Evolutionary conservation across 169 alveolate genomes (phyloP), one percentile per base, ranked within the genome.

Genomic region (Babesia sp.): DNA sequence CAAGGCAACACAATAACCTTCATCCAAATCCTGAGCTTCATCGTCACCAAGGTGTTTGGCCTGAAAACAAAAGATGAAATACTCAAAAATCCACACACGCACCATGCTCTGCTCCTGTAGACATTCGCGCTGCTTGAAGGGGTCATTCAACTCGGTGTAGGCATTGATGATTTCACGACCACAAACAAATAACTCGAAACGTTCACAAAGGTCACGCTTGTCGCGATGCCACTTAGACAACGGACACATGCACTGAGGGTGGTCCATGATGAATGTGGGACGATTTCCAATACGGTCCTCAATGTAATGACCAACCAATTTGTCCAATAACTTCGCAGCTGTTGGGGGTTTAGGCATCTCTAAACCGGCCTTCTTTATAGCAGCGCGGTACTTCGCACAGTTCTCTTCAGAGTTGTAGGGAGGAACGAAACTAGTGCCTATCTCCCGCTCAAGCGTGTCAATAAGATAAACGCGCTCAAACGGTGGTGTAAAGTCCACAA

Each of bases 161-260:
- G 98, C 96, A 83, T 95, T 95, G 66, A 92, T 86, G 34, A 95
- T 79, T 87, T 95, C 98, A 73, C 93, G 94, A 45, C 92, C 92
- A 76, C 96, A 94, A 46, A 92, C 90, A 86, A 94, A 95, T 31
- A 95, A 86, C 87, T 95, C 98, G 83, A 95, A 95, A 74, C 96
- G 91, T 80, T 95, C 98, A 29, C 96, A 87, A 42, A 95, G 84
- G 44, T 90, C 92, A 39, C 83, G 81, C 53, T 83, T 83, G 22
- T 71, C 39, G 87, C 98, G 91, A 83, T 93, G 96, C 96, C 96
- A 97, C 91, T 98, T 98, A 45, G 99, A 99, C 58, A 97, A 94
- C 11, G 99, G 99, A 63, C 98, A 92, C 99, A 97, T 97, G 71
- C 97, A 92, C 93, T 96, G 98, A 34, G 99, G 99, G 71, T 96